phyloP scores from a whole-genome alignment of 495 filamentous ascomycete genomes.

The Hyaloscypha hepaticicola region DNA sequence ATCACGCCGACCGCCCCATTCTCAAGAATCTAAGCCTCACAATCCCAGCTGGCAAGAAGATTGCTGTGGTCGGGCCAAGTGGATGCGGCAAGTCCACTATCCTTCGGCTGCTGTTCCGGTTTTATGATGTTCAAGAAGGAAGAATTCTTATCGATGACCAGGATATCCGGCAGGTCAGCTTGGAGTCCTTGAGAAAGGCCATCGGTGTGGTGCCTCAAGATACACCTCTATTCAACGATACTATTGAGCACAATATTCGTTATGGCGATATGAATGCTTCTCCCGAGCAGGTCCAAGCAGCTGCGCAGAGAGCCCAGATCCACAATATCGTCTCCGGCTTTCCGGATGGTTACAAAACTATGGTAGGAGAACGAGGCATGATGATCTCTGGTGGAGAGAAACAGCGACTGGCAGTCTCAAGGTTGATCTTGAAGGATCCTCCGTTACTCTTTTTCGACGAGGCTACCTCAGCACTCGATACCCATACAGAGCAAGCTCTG shows the following conservation, averaged over 20 bases:
- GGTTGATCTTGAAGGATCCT: slow-evolving; percentile 88
- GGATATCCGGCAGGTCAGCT: slow-evolving; percentile 77
- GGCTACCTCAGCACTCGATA: slow-evolving; percentile 93
- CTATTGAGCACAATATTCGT: slow-evolving; percentile 90
- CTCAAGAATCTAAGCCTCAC: slow-evolving; percentile 80
- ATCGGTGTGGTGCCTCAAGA: slow-evolving; percentile 98
- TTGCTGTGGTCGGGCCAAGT: slow-evolving; percentile 91
- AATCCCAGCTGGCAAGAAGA: slow-evolving; percentile 93
- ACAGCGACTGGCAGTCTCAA: slow-evolving; percentile 84
- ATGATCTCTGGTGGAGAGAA: slow-evolving; percentile 99
- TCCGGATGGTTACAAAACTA: slow-evolving; percentile 86
- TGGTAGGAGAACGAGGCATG: slow-evolving; percentile 93
- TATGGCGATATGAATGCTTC: slow-evolving; percentile 88
- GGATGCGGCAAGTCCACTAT: slow-evolving; percentile 97
- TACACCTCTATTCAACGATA: slow-evolving; percentile 94
- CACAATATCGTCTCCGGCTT: slow-evolving; percentile 75
- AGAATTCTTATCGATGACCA: slow-evolving; percentile 91
- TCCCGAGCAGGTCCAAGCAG: slow-evolving; percentile 67
- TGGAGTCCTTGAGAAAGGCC: slow-evolving; percentile 77
- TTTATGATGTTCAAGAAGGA: slow-evolving; percentile 86
- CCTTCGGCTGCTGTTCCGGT: slow-evolving; percentile 86
- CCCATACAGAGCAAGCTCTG: slow-evolving; percentile 89
- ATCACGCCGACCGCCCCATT: slow-evolving; percentile 83
- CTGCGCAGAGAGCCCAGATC: slow-evolving; percentile 78
- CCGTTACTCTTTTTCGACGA: slow-evolving; percentile 96